Evolutionary conservation across 2,329 filamentous ascomycete genomes (phyloP).

Genomic region (Nannizziopsis arthrosporioides): DNA sequence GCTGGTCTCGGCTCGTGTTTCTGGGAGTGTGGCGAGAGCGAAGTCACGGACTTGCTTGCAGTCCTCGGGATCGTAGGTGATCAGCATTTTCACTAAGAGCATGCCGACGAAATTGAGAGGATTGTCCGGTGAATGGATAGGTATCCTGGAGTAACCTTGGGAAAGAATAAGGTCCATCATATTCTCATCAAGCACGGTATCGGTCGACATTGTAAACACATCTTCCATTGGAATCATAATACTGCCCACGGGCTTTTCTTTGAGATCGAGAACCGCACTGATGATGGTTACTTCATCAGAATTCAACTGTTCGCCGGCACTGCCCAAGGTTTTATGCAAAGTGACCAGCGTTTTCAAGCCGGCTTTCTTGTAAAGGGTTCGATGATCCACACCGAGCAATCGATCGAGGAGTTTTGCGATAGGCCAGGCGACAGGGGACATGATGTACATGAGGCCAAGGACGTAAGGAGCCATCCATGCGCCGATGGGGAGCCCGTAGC

Average conservation of each 20-base stretch:
- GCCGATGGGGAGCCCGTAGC: conserved; percentile 88
- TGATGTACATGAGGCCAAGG: conserved; percentile 77
- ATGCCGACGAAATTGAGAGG: conserved; percentile 86
- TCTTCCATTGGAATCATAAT: conserved; percentile 99
- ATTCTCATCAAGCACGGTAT: conserved; percentile 80
- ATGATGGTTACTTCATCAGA: conserved; percentile 99
- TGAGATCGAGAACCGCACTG: conserved; percentile 87
- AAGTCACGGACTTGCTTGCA: conserved; percentile 78
- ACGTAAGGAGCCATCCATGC: conserved; percentile 88
- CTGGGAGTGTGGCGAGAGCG: conserved; percentile 81
- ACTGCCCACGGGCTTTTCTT: conserved; percentile 84
- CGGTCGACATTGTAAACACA: conserved; percentile 92
- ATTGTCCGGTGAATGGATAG: conserved; percentile 79
- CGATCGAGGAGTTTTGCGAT: conserved; percentile 91
- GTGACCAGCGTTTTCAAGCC: conserved; percentile 93
- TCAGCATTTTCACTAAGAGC: conserved; percentile 95
- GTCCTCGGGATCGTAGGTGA: conserved; percentile 96
- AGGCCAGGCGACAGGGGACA: conserved; percentile 83
- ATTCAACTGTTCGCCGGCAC: conserved; percentile 75
- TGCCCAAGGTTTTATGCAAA: conserved; percentile 70
- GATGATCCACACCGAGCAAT: conserved; percentile 86
- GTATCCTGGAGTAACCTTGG: conserved; percentile 90
- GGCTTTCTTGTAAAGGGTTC: conserved; percentile 95
- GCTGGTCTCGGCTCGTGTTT: conserved; percentile 88
- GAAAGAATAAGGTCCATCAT: conserved; percentile 92